These are phyloP conservation scores for Debaryomyces coudertii DNA, from an alignment of 1,139 yeast species.

Conservation along the genomic window DNA sequence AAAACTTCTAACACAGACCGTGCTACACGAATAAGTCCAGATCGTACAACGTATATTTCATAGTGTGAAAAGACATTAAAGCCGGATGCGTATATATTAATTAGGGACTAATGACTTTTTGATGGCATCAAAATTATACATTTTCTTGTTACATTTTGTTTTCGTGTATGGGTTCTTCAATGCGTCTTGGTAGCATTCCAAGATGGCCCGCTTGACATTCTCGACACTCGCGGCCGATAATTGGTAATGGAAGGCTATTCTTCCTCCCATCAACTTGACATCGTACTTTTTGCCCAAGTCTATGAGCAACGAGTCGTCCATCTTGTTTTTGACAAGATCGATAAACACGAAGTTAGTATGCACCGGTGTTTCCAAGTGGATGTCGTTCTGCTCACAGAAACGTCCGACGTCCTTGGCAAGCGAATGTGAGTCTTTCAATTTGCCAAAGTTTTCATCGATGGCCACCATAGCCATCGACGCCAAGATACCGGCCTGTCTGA, in stretches of 20 bases:
- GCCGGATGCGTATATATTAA: not conserved
- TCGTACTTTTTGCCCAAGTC: conserved; percentile 62
- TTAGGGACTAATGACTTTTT: conserved; percentile 11
- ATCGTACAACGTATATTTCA: not conserved
- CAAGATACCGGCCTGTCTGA: conserved; percentile 86
- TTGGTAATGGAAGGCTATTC: conserved; percentile 88
- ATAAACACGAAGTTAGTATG: conserved; percentile 87
- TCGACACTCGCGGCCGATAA: conserved; percentile 67
- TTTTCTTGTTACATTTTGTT: conserved; percentile 31
- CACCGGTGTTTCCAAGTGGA: conserved; percentile 71
- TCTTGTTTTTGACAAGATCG: conserved; percentile 60
- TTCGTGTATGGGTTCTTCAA: conserved; percentile 30
- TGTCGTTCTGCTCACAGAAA: conserved; percentile 51
- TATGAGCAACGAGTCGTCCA: conserved; percentile 60
- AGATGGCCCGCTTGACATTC: conserved; percentile 59
- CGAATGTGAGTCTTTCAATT: conserved; percentile 64
- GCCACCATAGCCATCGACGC: conserved; percentile 82
- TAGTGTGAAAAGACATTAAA: not conserved
- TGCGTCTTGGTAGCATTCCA: conserved; percentile 56
- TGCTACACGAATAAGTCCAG: not conserved
- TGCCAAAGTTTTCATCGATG: conserved; percentile 70
- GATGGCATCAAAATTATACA: conserved; percentile 35
- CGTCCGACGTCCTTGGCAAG: conserved; percentile 68
- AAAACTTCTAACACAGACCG: not conserved
- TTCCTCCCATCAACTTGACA: conserved; percentile 70